A percentile compares a stretch with the other conserved stretches of the same genome.
phyloP scores from a whole-genome alignment of 805 yeast genomes.

The Metschnikowia borealis region DNA sequence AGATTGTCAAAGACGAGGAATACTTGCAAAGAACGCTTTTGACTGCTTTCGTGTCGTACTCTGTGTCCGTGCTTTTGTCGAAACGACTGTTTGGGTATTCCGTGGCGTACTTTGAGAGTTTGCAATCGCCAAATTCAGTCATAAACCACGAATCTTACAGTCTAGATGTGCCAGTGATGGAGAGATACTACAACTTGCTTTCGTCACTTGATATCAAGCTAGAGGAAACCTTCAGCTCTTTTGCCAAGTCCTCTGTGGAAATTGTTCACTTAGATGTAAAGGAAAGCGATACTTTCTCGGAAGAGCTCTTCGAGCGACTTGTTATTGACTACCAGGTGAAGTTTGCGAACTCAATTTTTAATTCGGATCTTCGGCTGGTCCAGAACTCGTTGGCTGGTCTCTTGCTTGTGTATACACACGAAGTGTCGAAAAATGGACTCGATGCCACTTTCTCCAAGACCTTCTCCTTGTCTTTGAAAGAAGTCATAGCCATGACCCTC shows the following conservation, averaged over 20 bases:
- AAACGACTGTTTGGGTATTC: constrained; percentile 20
- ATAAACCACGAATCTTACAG: constrained; percentile 14
- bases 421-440: constrained; percentile 7
- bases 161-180: constrained; percentile 21
- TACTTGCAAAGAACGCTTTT: constrained; percentile 63
- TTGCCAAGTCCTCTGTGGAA: constrained; percentile 33
- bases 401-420: constrained; percentile 16
- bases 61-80: constrained; percentile 36
- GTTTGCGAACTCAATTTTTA: constrained; percentile 24
- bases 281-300: constrained; percentile 23
- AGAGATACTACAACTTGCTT: constrained; percentile 40
- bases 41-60: constrained; percentile 56
- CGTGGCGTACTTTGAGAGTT: constrained; percentile 18
- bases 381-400: constrained; percentile 29
- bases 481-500: constrained; percentile 21
- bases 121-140: background rate
- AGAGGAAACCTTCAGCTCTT: constrained; percentile 33
- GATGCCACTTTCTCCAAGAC: background rate
- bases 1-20: constrained; percentile 50
- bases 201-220: constrained; percentile 65
- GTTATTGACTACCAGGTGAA: constrained; percentile 41
- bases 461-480: constrained; percentile 12
- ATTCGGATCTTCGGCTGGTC: constrained; percentile 24
- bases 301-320: constrained; percentile 37
- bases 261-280: constrained; percentile 30